Conservation (phyloP, 495 filamentous ascomycete species). For the Podospora bellae-mahoneyi region DNA sequence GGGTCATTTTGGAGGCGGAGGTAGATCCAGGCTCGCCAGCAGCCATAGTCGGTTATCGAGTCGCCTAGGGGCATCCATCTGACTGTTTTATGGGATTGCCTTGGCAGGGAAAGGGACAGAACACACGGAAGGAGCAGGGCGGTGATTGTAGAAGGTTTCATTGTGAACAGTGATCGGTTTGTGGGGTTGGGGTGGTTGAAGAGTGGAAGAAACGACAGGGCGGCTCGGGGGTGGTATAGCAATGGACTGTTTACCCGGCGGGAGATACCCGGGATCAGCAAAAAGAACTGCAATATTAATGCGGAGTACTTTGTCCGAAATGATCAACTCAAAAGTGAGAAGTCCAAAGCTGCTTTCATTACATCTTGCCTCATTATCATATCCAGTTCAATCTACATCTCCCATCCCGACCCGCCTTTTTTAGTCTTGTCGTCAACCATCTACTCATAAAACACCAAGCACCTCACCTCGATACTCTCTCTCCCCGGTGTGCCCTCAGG, state of each 20-base stretch:
- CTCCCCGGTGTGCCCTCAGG: constrained; percentile 55
- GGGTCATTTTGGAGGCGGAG: constrained; percentile 42
- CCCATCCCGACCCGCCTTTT: not conserved
- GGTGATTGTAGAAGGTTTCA: not conserved
- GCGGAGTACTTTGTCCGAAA: not conserved
- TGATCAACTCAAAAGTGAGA: not conserved
- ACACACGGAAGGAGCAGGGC: not conserved
- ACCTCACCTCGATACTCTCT: constrained; percentile 87
- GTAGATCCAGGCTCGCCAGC: constrained; percentile 48
- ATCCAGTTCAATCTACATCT: not conserved
- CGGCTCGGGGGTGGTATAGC: not conserved
- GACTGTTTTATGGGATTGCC: constrained; percentile 12
- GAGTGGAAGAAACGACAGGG: not conserved
- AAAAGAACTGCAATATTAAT: not conserved
- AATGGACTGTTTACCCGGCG: not conserved
- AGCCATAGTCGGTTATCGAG: constrained; percentile 51
- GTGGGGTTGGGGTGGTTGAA: not conserved
- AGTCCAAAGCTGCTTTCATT: not conserved
- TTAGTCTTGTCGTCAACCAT: not conserved
- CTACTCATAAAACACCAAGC: constrained; percentile 66
- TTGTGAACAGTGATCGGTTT: not conserved
- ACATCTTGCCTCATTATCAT: not conserved
- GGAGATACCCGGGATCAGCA: not conserved
- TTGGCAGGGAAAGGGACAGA: not conserved
- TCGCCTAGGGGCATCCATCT: constrained; percentile 51